Conservation (phyloP, 345 rosid species). For the Noccaea bulbosa region DNA sequence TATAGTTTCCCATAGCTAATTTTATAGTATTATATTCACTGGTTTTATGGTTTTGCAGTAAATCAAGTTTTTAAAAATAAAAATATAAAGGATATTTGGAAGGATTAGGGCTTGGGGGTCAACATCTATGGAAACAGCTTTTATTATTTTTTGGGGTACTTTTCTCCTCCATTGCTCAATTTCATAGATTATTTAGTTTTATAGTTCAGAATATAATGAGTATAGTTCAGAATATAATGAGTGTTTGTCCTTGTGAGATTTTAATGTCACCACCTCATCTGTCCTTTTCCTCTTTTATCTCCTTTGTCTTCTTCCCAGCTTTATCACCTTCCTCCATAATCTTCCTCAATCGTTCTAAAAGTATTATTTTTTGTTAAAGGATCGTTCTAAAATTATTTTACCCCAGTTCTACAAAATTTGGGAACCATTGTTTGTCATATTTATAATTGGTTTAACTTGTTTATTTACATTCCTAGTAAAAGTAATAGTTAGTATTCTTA, state of each 20-base stretch:
- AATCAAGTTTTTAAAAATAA: no score
- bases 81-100: not conserved
- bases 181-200: not conserved
- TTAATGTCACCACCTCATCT: conserved; percentile 19
- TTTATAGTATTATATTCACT: no score
- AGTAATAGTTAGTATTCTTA: no score
- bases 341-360: not conserved
- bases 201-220: not conserved
- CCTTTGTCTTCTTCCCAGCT: conserved; percentile 3
- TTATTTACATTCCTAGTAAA: no score
- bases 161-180: conserved; percentile 2
- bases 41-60: no score
- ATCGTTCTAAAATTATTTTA: conserved; percentile 1
- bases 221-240: not conserved
- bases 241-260: not conserved
- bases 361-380: not conserved
- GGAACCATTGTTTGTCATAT: not conserved
- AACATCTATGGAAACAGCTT: conserved; percentile 23
- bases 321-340: not conserved
- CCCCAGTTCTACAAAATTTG: not conserved
- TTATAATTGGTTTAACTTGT: no score
- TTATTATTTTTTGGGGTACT: conserved; percentile 10
- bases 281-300: conserved; percentile 20
- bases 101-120: conserved; percentile 18
- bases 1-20: not conserved